A percentile compares a stretch with the other conserved stretches of the same genome.
Conservation (phyloP, 202 grass and related monocot genomes). For the Musa balbisiana region DNA sequence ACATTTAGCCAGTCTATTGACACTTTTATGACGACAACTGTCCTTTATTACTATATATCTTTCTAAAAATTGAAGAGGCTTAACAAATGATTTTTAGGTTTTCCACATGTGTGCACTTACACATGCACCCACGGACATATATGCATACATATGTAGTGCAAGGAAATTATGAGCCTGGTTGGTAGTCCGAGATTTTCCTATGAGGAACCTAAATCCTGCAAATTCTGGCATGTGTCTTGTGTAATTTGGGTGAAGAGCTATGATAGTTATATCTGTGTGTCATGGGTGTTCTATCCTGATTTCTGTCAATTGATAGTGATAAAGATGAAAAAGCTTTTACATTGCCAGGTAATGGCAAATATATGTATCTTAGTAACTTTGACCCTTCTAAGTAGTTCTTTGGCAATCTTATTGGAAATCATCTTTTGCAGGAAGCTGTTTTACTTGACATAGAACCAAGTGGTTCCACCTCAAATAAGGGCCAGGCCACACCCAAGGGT, state of each 20-base stretch:
- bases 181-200: too few relatives aligned
- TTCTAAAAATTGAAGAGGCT: too few relatives aligned
- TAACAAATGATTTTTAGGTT: too few relatives aligned
- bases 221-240: neutral
- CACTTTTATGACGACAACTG: too few relatives aligned
- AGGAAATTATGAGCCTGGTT: neutral
- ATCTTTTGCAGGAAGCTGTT: slow-evolving; percentile 54
- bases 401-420: slow-evolving; percentile 9
- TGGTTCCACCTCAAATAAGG: slow-evolving; percentile 40
- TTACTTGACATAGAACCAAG: slow-evolving; percentile 51
- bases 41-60: too few relatives aligned
- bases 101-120: too few relatives aligned
- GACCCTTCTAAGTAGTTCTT: neutral
- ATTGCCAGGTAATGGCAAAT: neutral
- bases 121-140: too few relatives aligned
- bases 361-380: neutral
- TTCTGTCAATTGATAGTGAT: neutral
- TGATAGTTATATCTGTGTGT: neutral
- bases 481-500: slow-evolving; percentile 37
- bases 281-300: neutral
- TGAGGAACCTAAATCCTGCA: too few relatives aligned
- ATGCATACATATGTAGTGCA: neutral
- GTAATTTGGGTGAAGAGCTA: neutral
- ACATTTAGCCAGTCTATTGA: too few relatives aligned
- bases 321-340: neutral